Evolutionary conservation across 2,329 filamentous ascomycete species (phyloP), one percentile per base, ranked within the genome.

Genomic region (Sporothrix luriei): DNA sequence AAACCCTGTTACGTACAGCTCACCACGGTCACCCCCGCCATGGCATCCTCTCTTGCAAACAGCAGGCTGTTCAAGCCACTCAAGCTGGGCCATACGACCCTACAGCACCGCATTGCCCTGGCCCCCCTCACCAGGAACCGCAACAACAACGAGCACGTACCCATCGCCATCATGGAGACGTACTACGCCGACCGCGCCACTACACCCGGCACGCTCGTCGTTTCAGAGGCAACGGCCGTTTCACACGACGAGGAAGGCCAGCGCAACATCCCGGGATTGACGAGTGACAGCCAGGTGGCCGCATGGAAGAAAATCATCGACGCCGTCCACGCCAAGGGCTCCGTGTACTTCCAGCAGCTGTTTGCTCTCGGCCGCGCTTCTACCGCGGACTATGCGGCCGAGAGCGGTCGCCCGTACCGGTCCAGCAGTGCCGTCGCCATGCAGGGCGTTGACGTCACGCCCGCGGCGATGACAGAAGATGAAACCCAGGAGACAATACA

Each of bases 401-500:
- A 51, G 65, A 69, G 70, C 0, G 82, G 80, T 4, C 76, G 76
- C 5, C 75, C 75, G 4, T 77, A 80, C 26, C 74, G 80, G 29
- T 77, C 77, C 3, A 75, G 81, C 3, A 81, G 79, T 2, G 82
- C 82, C 2, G 80, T 81, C 13, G 78, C 81, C 6, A 83, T 82
- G 80, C 80, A 82, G 68, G 80, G 79, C 69, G 13, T 7, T 1
- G 38, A 66, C 4, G 38, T 7, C 2, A 71, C 54, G 69, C 90
- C 90, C 7, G 10, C 2, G 69, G 87, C 83, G 33, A 85, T 93
- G 85, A 89, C 86, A 0, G 79, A 85, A 29, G 79, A 83, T 1
- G 90, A 93, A 55, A 93, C 94, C 70, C 82, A 87, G 70, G 77
- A 84, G 5, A 80, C 89, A 72, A 90, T 91, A 78, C 76, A 77